phyloP scores from a whole-genome alignment of 2,329 filamentous ascomycete genomes.

The Penicillium sp. region DNA sequence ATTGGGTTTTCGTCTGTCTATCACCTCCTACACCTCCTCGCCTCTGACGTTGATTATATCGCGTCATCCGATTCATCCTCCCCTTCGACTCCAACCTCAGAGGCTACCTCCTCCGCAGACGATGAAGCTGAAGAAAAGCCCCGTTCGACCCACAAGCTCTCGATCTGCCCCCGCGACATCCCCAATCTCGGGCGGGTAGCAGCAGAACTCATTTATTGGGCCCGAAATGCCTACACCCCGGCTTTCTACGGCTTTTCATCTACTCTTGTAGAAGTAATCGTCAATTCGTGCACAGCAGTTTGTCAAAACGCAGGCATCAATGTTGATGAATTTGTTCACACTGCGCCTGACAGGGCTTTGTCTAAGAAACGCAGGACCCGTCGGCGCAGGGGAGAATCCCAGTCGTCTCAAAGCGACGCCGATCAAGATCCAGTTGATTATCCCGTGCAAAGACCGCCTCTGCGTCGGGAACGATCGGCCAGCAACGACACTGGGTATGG shows the following conservation, averaged over 20 bases:
- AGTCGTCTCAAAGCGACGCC: constrained; percentile 17
- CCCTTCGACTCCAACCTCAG: constrained; percentile 27
- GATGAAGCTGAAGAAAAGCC: constrained; percentile 29
- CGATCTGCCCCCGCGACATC: constrained; percentile 23
- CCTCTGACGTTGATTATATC: constrained; percentile 40
- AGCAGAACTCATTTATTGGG: constrained; percentile 44
- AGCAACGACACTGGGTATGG: constrained; percentile 44
- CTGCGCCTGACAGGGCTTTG: constrained; percentile 20
- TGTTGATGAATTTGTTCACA: constrained; percentile 31
- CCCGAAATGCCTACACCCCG: constrained; percentile 45
- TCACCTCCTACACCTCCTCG: constrained; percentile 42
- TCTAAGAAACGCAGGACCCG: constrained; percentile 24
- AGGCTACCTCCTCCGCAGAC: constrained; percentile 26
- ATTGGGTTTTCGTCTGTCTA: constrained; percentile 44
- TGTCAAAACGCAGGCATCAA: constrained; percentile 39
- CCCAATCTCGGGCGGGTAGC: constrained; percentile 40
- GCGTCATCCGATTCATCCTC: constrained; percentile 35
- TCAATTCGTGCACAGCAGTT: constrained; percentile 37
- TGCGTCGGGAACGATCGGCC: constrained; percentile 30
- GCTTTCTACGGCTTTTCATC: constrained; percentile 43
- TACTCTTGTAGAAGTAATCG: constrained; percentile 38
- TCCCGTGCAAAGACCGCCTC: constrained; percentile 2
- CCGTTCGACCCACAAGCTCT: constrained; percentile 5
- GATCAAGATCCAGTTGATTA: constrained; percentile 16
- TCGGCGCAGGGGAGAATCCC: constrained; percentile 17